Evolutionary conservation across 768 basidiomycete species (phyloP).

Genomic region (Pholiota molesta): DNA sequence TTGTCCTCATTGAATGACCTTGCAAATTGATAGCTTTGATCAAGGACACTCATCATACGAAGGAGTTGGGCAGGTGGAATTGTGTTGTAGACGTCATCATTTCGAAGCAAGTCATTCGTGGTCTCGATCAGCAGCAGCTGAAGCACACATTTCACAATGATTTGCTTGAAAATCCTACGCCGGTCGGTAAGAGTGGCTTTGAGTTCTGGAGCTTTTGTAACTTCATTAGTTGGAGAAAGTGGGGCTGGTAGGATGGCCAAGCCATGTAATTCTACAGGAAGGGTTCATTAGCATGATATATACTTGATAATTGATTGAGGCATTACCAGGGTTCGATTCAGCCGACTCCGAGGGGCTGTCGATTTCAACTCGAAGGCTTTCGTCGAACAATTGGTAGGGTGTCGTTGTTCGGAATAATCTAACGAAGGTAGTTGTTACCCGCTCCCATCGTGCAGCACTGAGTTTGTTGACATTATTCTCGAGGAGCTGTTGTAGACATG

Average conservation of each 20-base stretch:
- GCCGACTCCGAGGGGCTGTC: conserved; percentile 60
- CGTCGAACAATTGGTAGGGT: conserved; percentile 96
- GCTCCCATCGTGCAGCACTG: conserved; percentile 85
- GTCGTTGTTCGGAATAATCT: conserved; percentile 98
- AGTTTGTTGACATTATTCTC: conserved; percentile 93
- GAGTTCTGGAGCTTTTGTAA: conserved; percentile 38
- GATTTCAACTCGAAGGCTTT: conserved; percentile 83
- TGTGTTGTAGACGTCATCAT: conserved; percentile 86
- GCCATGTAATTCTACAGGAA: conserved; percentile 58
- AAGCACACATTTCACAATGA: conserved; percentile 99
- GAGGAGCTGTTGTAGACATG: conserved; percentile 93
- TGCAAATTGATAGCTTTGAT: conserved; percentile 98
- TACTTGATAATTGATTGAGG: neutral
- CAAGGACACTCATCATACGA: conserved; percentile 91
- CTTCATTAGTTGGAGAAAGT: conserved; percentile 73
- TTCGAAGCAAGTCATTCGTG: conserved; percentile 92
- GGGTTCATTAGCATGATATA: conserved; percentile 5
- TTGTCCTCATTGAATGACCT: conserved; percentile 98
- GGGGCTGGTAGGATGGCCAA: conserved; percentile 85
- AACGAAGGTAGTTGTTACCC: conserved; percentile 89
- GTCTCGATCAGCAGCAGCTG: conserved; percentile 97
- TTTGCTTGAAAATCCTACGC: conserved; percentile 92
- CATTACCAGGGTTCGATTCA: conserved; percentile 44
- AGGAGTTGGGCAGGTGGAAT: conserved; percentile 95
- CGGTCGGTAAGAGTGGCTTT: conserved; percentile 69